These are phyloP conservation scores for Kluyveromyces siamensis DNA, from an alignment of 805 yeast species.

Conservation along the genomic window DNA sequence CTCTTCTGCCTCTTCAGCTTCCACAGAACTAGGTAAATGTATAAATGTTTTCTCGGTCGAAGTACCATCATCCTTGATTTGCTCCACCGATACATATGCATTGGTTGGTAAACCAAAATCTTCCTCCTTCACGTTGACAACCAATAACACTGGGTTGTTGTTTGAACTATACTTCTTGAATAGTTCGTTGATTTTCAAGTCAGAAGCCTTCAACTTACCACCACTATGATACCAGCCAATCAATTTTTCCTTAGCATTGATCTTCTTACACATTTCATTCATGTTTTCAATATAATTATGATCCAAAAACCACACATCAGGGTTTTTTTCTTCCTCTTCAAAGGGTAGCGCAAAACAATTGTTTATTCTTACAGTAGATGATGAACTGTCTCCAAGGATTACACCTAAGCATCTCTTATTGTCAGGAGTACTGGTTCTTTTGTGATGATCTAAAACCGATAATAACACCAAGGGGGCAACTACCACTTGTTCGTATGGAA, in stretches of 20 bases:
- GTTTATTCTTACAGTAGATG: conserved; percentile 55
- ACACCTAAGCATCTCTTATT: conserved; percentile 91
- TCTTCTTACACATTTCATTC: conserved; percentile 97
- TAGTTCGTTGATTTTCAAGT: conserved; percentile 81
- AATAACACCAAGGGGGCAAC: conserved; percentile 93
- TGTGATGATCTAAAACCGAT: conserved; percentile 92
- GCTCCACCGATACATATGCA: conserved; percentile 89
- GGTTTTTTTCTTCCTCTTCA: conserved; percentile 89
- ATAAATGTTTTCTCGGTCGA: conserved; percentile 86
- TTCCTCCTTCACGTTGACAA: conserved; percentile 82
- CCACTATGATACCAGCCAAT: conserved; percentile 99
- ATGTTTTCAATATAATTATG: conserved; percentile 92
- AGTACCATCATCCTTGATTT: conserved; percentile 92
- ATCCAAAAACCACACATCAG: conserved; percentile 93
- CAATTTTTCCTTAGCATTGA: conserved; percentile 91
- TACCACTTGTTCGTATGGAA: conserved; percentile 50
- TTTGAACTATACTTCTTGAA: conserved; percentile 75
- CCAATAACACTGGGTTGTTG: conserved; percentile 60
- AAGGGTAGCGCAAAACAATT: conserved; percentile 96
- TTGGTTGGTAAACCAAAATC: conserved; percentile 90
- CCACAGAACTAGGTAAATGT: conserved; percentile 85
- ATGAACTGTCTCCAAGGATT: conserved; percentile 69
- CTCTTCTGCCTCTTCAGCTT: conserved; percentile 99
- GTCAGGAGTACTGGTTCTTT: conserved; percentile 66
- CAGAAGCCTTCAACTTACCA: conserved; percentile 82